Evolutionary conservation across 2,329 filamentous ascomycete species (phyloP).

Genomic region (Aspergillus costaricaensis): DNA sequence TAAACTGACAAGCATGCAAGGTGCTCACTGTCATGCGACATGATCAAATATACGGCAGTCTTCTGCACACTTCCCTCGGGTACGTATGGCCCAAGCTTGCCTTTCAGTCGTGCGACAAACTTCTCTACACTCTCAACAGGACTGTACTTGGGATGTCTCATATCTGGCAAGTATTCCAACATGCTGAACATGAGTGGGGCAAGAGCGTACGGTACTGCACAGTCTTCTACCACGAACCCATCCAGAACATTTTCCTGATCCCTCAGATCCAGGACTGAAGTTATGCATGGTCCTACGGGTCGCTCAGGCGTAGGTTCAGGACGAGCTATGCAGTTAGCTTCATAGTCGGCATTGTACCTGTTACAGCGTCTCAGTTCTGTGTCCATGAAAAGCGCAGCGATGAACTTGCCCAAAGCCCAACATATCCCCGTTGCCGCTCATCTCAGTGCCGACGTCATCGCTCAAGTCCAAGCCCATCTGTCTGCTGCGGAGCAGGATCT

Average conservation of each 20-base stretch:
- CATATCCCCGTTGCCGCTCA: slow-evolving; percentile 15
- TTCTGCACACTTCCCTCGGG: slow-evolving; percentile 58
- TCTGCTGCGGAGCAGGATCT: slow-evolving; percentile 16
- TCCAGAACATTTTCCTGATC: slow-evolving; percentile 4
- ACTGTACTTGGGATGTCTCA: neutral
- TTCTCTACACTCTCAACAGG: neutral
- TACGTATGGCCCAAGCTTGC: slow-evolving; percentile 55
- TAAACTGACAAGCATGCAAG: slow-evolving; percentile 55
- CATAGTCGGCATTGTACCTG: slow-evolving; percentile 1
- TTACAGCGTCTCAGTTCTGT: neutral
- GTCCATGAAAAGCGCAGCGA: neutral
- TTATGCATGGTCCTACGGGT: slow-evolving; percentile 8
- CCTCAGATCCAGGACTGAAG: slow-evolving; percentile 1
- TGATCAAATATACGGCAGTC: slow-evolving; percentile 66
- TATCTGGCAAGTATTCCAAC: slow-evolving; percentile 29
- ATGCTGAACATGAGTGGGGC: slow-evolving; percentile 50
- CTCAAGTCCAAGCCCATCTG: slow-evolving; percentile 5
- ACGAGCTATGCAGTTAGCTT: slow-evolving; percentile 29
- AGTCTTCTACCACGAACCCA: slow-evolving; percentile 6
- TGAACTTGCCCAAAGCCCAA: slow-evolving; percentile 8
- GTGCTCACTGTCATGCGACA: slow-evolving; percentile 62
- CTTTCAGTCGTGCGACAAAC: neutral
- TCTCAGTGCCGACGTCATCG: slow-evolving; percentile 7
- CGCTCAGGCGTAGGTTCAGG: neutral
- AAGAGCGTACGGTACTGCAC: slow-evolving; percentile 5